Conservation (phyloP, 2,329 filamentous ascomycete species). For the Lasiodiplodia sp. region DNA sequence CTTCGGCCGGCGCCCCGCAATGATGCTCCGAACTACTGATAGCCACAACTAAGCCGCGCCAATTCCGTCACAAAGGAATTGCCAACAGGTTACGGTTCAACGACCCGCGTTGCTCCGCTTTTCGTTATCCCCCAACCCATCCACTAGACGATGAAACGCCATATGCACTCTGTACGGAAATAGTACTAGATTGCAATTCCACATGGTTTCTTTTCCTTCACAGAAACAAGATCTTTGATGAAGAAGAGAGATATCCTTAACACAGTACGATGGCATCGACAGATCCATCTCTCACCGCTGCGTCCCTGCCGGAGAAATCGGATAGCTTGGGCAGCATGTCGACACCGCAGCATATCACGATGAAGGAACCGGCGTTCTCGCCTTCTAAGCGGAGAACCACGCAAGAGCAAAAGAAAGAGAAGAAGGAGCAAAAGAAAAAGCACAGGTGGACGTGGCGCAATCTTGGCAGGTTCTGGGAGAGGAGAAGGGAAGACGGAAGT, state of each 20-base stretch:
- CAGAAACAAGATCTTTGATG: background rate
- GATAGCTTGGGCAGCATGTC: conserved; percentile 6
- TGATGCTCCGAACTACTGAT: background rate
- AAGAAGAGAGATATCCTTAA: background rate
- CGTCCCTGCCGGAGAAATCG: conserved; percentile 1
- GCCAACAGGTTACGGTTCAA: background rate
- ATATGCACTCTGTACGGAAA: background rate
- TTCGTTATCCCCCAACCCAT: background rate
- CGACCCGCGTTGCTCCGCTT: background rate
- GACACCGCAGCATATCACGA: conserved; percentile 1
- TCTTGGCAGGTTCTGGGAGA: conserved; percentile 10
- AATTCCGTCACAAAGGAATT: background rate
- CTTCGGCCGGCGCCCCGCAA: background rate
- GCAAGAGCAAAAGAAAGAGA: background rate
- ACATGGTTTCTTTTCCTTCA: background rate
- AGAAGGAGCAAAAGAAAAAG: background rate
- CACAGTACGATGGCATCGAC: background rate
- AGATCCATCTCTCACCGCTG: background rate
- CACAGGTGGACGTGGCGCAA: background rate
- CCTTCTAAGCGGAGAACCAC: background rate
- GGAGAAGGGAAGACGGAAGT: conserved; percentile 10
- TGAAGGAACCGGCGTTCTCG: background rate
- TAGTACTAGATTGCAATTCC: background rate
- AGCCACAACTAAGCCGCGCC: background rate
- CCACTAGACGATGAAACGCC: background rate